Evolutionary conservation across 371 early-diverging fungal species (phyloP).

Genomic region (Syncephalis plumigaleata): DNA sequence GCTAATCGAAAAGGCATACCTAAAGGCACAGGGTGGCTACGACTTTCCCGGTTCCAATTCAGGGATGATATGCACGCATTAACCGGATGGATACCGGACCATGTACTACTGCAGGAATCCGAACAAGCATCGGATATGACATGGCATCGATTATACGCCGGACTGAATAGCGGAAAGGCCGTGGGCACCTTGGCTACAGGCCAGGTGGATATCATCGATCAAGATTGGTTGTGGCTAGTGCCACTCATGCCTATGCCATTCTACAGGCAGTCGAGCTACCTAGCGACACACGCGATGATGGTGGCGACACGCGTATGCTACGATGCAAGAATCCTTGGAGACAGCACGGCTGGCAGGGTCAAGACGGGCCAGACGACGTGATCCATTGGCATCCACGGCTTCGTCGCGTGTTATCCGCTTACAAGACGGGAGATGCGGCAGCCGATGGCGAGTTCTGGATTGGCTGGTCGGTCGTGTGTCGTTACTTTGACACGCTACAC

Average conservation of each 20-base stretch:
- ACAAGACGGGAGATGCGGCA: conserved; percentile 38
- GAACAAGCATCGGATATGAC: conserved; percentile 21
- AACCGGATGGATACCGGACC: conserved; percentile 89
- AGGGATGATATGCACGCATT: conserved; percentile 76
- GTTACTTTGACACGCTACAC: conserved; percentile 65
- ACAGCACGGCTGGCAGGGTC: conserved; percentile 68
- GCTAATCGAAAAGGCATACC: conserved; percentile 83
- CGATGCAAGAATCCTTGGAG: conserved; percentile 88
- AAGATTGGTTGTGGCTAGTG: conserved; percentile 52
- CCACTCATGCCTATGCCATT: conserved; percentile 85
- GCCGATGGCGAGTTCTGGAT: conserved; percentile 79
- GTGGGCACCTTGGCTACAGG: conserved; percentile 49
- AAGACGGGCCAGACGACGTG: conserved; percentile 53
- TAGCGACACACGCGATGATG: conserved; percentile 4
- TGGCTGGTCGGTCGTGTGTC: conserved; percentile 61
- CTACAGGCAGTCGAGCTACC: conserved; percentile 24
- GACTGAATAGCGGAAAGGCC: conserved; percentile 24
- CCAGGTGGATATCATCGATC: conserved; percentile 47
- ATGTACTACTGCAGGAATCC: conserved; percentile 48
- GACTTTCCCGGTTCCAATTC: conserved; percentile 88
- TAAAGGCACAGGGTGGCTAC: conserved; percentile 90
- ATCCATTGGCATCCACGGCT: conserved; percentile 53
- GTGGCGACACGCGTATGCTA: conserved; percentile 13
- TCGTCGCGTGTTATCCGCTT: conserved; percentile 39
- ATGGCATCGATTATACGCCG: background rate